Evolutionary conservation across 2,329 filamentous ascomycete genomes (phyloP), one percentile per base, ranked within the genome.

Genomic region (Diplodia corticola): DNA sequence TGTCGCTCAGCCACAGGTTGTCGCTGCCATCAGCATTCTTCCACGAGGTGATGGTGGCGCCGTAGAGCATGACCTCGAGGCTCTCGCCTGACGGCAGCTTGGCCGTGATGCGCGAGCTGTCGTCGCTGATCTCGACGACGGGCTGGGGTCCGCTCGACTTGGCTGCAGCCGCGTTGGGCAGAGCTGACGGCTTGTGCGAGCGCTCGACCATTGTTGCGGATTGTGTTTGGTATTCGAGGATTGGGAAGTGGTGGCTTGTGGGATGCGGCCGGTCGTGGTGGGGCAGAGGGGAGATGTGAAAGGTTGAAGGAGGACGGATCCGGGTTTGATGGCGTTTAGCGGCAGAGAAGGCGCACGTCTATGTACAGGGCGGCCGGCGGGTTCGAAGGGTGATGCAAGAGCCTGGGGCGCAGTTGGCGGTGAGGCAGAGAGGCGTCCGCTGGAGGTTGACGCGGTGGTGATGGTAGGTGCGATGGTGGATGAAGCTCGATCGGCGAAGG

Each of bases 1-100:
- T 88, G 68, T 93, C 87, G 79, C 91, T 95, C 71, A 97, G 75
- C 85, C 92, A 97, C 64, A 97, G 84, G 80, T 93, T 93, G 82
- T 97, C 93, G 71, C 87, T 81, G 55, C 91, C 91, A 67, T 86
- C 83, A 67, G 88, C 86, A 4, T 60, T 61, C 83, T 95, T 96
- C 95, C 95, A 99, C 79, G 91, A 95, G 67, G 91, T 88, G 55
- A 99, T 90, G 0, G 93, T 98, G 12, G 95, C 95, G 67, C 95
- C 95, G 74, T 91, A 91, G n/a, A 98, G 87, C 68, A 97, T 84
- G 44, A 99, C 84, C 70, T 92, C 89, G 71, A 97, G 87, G 65
- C 88, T 91, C 81, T 98, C 93, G 71, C 94, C 93, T 0, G 92
- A 91, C 46, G 93, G 91, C 50, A 98, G 86, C 33, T 85, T 85